phyloP scores from a whole-genome alignment of 2,329 filamentous ascomycete genomes.

The Blastomyces parvus region DNA sequence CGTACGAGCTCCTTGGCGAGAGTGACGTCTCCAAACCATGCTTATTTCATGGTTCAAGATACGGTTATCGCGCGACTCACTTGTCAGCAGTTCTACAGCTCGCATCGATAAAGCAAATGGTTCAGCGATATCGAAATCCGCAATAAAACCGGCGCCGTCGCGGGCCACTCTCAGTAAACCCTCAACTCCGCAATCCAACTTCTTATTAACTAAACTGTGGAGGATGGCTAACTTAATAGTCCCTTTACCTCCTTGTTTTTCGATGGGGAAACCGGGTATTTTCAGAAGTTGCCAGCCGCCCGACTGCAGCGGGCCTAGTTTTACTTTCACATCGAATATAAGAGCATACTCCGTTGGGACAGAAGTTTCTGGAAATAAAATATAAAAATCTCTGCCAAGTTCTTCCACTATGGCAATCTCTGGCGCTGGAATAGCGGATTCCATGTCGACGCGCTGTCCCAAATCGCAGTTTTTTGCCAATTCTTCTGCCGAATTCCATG shows the following conservation, averaged over 20 bases:
- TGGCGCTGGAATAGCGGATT: background rate
- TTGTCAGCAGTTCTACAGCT: conserved; percentile 1
- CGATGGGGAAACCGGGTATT: conserved; percentile 3
- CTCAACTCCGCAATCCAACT: background rate
- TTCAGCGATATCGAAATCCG: conserved; percentile 1
- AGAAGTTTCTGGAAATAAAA: background rate
- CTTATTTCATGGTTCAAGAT: conserved; percentile 4
- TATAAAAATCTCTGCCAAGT: background rate
- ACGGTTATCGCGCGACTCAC: conserved; percentile 1
- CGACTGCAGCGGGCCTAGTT: background rate
- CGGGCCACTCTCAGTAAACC: background rate
- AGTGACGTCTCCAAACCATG: background rate
- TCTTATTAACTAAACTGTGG: background rate
- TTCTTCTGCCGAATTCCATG: conserved; percentile 15
- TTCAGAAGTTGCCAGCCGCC: conserved; percentile 5
- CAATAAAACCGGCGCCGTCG: background rate
- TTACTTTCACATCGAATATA: conserved; percentile 1
- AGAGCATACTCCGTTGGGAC: background rate
- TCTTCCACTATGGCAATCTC: background rate
- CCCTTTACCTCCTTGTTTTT: background rate
- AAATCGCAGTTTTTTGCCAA: conserved; percentile 7
- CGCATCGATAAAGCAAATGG: background rate
- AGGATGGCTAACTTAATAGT: background rate
- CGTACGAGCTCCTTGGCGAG: background rate
- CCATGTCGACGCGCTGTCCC: background rate